phyloP scores from a whole-genome alignment of 2,329 filamentous ascomycete genomes.

The Tolypocladium inflatum region DNA sequence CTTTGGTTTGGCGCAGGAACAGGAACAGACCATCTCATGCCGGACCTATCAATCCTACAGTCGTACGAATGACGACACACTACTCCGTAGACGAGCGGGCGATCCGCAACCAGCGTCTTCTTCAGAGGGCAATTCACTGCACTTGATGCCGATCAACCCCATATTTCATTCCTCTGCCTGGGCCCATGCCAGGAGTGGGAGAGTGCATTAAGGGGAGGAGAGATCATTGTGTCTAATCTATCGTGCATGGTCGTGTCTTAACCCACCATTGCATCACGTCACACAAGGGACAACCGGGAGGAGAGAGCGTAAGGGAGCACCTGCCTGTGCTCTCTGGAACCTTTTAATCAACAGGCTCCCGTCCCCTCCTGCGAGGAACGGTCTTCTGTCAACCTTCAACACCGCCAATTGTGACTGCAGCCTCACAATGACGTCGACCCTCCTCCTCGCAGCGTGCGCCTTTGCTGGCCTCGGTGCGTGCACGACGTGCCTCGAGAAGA shows the following conservation, averaged over 20 bases:
- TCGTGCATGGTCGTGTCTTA: not conserved
- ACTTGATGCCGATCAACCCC: not conserved
- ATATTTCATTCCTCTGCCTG: not conserved
- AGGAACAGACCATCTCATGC: not conserved
- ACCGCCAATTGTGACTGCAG: not conserved
- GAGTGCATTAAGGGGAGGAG: not conserved
- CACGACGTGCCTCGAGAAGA: conserved; percentile 16
- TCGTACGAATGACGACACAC: not conserved
- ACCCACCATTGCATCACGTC: not conserved
- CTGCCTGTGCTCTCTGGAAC: not conserved
- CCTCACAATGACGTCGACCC: conserved; percentile 6
- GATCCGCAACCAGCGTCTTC: not conserved
- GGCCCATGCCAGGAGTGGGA: not conserved
- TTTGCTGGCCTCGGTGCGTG: conserved; percentile 14
- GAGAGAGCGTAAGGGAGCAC: not conserved
- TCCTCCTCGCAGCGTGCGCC: conserved; percentile 8
- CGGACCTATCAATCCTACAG: not conserved
- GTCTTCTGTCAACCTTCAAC: not conserved
- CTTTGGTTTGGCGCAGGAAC: not conserved
- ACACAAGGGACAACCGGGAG: not conserved
- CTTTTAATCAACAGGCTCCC: not conserved
- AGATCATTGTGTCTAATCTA: not conserved
- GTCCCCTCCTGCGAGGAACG: not conserved
- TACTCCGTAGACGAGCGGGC: not conserved
- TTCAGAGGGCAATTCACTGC: not conserved